phyloP scores from a whole-genome alignment of 2,329 filamentous ascomycete genomes.

The Plenodomus tracheiphilus region DNA sequence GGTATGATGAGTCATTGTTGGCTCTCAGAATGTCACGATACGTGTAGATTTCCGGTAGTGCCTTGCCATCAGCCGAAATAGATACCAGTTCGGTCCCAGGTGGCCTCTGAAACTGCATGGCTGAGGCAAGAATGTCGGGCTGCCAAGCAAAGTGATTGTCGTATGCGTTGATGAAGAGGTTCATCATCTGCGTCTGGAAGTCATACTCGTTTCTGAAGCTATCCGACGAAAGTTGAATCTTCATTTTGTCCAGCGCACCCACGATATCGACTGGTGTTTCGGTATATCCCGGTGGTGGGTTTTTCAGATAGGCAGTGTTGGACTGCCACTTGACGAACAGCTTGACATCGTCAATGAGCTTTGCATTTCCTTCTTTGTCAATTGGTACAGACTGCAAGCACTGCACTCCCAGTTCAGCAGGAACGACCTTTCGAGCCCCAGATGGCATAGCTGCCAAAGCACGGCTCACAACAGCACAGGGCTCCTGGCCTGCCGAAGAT shows the following conservation, averaged over 20 bases:
- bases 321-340: conserved; percentile 45
- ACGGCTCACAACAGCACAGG: conserved; percentile 37
- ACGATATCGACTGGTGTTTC: conserved; percentile 46
- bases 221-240: conserved; percentile 30
- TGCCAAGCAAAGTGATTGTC: conserved; percentile 48
- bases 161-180: conserved; percentile 42
- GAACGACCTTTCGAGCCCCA: conserved; percentile 31
- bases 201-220: conserved; percentile 47
- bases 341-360: conserved; percentile 41
- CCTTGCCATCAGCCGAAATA: conserved; percentile 42
- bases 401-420: conserved; percentile 38
- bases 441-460: conserved; percentile 29
- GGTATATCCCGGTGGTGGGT: conserved; percentile 42
- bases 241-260: conserved; percentile 41
- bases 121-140: conserved; percentile 41
- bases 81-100: conserved; percentile 37
- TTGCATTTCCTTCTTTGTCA: conserved; percentile 35
- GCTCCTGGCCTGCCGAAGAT: conserved; percentile 28
- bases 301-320: conserved; percentile 45
- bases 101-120: conserved; percentile 43
- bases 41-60: conserved; percentile 43
- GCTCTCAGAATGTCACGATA: conserved; percentile 35
- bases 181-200: conserved; percentile 43
- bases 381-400: conserved; percentile 45
- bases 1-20: conserved; percentile 31